Conservation (phyloP, 2,329 filamentous ascomycete species). For the Stemphylium beticola region DNA sequence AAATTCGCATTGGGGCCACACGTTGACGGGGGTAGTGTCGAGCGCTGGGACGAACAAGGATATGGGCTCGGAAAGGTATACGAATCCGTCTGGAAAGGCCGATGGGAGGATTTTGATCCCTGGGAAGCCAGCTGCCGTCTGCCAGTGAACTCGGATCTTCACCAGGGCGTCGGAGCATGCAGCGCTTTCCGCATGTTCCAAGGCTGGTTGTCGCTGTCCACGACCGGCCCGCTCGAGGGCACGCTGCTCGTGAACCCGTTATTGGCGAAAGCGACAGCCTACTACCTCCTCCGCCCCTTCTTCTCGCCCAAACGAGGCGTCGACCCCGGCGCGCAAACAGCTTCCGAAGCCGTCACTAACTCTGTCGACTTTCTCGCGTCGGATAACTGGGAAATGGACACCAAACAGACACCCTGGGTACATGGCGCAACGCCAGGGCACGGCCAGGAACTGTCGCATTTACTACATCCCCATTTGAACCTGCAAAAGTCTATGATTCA, state of each 20-base stretch:
- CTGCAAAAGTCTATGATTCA: constrained; percentile 74
- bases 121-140: constrained; percentile 78
- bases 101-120: constrained; percentile 82
- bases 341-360: constrained; percentile 37
- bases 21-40: constrained; percentile 58
- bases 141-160: constrained; percentile 72
- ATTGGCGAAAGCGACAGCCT: constrained; percentile 75
- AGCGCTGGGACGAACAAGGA: constrained; percentile 64
- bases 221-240: constrained; percentile 74
- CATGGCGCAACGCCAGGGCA: constrained; percentile 74
- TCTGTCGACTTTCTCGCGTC: constrained; percentile 55
- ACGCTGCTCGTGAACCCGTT: constrained; percentile 84
- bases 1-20: constrained; percentile 64
- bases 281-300: constrained; percentile 83
- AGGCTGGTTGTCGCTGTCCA: constrained; percentile 83
- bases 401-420: constrained; percentile 63
- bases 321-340: constrained; percentile 40
- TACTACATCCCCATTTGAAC: constrained; percentile 73
- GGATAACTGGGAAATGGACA: constrained; percentile 67
- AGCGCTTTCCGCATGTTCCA: constrained; percentile 88
- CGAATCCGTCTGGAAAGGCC: constrained; percentile 71
- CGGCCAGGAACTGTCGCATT: constrained; percentile 70
- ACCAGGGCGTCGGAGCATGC: constrained; percentile 81
- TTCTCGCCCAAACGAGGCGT: constrained; percentile 64
- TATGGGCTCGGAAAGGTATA: constrained; percentile 72